phyloP scores from a whole-genome alignment of 345 rosid genomes.

The Abelmoschus esculentus region DNA sequence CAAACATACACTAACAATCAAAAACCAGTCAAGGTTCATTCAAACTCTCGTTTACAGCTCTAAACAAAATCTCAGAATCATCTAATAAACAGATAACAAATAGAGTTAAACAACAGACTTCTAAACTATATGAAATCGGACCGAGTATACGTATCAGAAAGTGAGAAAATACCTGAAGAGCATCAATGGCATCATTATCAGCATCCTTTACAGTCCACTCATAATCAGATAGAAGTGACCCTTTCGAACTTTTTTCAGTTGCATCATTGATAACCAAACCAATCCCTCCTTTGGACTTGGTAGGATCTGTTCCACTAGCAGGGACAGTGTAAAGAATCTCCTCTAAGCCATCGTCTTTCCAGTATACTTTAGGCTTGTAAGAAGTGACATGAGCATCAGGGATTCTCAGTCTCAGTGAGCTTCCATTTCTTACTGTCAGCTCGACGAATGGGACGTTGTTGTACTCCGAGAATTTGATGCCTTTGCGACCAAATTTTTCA shows the following conservation, averaged over 20 bases:
- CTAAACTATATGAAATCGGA: background rate
- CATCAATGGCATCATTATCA: constrained; percentile 83
- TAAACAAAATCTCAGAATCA: background rate
- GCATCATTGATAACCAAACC: constrained; percentile 61
- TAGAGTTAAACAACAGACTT: background rate
- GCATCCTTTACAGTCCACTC: constrained; percentile 72
- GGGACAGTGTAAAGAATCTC: constrained; percentile 72
- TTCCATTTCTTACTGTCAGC: constrained; percentile 74
- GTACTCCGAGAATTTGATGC: constrained; percentile 63
- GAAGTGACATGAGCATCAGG: constrained; percentile 79
- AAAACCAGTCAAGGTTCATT: background rate
- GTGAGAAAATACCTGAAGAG: constrained; percentile 55
- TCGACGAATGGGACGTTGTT: constrained; percentile 45
- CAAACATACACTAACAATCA: background rate
- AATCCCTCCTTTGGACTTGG: constrained; percentile 52
- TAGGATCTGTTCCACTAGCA: constrained; percentile 23
- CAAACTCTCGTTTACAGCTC: background rate
- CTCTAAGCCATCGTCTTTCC: constrained; percentile 78
- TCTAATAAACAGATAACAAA: background rate
- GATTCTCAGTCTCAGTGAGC: constrained; percentile 51
- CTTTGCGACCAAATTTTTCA: constrained; percentile 62
- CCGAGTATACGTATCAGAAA: background rate
- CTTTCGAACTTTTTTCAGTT: constrained; percentile 42
- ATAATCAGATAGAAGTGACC: constrained; percentile 34
- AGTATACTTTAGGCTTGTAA: constrained; percentile 72